Evolutionary conservation across 1,284 basidiomycete genomes (phyloP).

Genomic region (Sanghuangporus weigelae): DNA sequence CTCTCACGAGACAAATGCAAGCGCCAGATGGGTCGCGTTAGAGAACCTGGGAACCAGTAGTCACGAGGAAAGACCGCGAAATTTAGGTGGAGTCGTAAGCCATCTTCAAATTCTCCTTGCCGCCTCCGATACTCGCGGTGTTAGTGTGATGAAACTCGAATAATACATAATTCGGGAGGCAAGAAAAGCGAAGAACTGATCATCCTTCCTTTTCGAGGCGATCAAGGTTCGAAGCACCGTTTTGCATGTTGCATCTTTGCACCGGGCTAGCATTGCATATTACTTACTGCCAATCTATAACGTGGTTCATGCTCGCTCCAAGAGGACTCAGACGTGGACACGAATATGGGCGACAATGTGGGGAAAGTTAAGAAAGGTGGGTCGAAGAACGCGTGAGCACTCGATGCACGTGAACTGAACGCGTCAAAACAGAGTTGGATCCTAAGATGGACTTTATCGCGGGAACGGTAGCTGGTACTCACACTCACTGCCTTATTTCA

Average conservation of each 20-base stretch:
- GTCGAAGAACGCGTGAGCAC: background rate
- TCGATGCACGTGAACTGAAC: background rate
- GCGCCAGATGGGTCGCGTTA: background rate
- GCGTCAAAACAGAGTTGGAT: constrained; percentile 27
- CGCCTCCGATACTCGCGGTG: background rate
- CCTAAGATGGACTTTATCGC: constrained; percentile 65
- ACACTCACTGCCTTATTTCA: background rate
- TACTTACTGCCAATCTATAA: background rate
- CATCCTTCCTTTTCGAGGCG: background rate
- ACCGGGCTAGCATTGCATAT: background rate
- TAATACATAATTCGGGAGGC: background rate
- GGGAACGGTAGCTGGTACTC: constrained; percentile 60
- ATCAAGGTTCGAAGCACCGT: background rate
- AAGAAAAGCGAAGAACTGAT: background rate
- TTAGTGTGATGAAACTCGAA: background rate
- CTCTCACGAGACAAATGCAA: background rate
- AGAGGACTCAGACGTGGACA: background rate
- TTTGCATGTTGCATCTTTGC: background rate
- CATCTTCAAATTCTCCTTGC: background rate
- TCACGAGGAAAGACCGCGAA: background rate
- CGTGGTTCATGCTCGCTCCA: background rate
- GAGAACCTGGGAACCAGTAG: background rate
- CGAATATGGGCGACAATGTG: constrained; percentile 3
- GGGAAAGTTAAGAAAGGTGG: background rate
- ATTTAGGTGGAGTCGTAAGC: background rate